Evolutionary conservation across 768 basidiomycete species (phyloP).

Genomic region (Pleurotus citrinopileatus): DNA sequence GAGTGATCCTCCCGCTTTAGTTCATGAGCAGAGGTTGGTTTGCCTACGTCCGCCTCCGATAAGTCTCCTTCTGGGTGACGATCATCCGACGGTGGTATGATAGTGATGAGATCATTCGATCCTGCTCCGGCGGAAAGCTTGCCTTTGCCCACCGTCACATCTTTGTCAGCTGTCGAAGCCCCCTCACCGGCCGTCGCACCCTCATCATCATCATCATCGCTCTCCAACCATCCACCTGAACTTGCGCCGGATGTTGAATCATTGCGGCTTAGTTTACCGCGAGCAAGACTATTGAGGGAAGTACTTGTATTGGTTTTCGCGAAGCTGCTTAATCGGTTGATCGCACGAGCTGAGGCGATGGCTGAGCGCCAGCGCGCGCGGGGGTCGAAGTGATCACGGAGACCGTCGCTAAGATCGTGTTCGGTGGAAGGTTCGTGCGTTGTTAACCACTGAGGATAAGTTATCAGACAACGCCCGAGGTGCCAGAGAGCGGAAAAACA

Average conservation of each 20-base stretch:
- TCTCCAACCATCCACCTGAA: conserved; percentile 31
- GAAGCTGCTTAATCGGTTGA: conserved; percentile 33
- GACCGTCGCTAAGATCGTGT: conserved; percentile 67
- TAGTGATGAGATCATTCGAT: conserved; percentile 38
- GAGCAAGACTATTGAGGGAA: neutral
- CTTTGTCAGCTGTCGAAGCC: neutral
- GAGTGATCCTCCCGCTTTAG: conserved; percentile 8
- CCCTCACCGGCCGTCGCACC: neutral
- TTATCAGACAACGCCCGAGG: neutral
- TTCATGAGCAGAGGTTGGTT: conserved; percentile 5
- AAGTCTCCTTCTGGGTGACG: conserved; percentile 16
- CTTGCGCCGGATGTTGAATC: conserved; percentile 26
- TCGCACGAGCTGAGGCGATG: conserved; percentile 49
- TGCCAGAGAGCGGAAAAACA: conserved; percentile 19
- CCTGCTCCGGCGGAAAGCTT: conserved; percentile 27
- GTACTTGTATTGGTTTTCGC: conserved; percentile 10
- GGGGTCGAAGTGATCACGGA: conserved; percentile 83
- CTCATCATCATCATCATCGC: conserved; percentile 30
- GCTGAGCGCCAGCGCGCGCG: conserved; percentile 71
- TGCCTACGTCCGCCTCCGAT: conserved; percentile 8
- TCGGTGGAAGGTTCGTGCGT: conserved; percentile 62
- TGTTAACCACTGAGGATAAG: conserved; percentile 63
- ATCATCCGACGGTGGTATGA: conserved; percentile 30
- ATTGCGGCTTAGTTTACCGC: neutral
- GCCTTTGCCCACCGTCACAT: neutral